A percentile compares a stretch with the other conserved stretches of the same genome.
Conservation (phyloP, 257 asterid species). For the Capsicum pubescens region DNA sequence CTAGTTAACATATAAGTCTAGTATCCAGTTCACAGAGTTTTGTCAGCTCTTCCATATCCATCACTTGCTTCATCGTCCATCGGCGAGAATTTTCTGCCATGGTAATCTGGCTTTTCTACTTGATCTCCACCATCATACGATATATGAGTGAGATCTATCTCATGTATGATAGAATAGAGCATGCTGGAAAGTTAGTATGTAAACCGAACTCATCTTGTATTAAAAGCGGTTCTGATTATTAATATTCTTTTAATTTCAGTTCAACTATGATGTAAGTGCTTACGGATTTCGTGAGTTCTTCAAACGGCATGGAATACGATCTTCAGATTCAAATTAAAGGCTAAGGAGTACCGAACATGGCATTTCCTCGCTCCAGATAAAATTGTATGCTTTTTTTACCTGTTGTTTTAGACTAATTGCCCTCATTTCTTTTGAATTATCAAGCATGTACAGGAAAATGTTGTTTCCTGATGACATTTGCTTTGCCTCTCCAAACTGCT, state of each 20-base stretch:
- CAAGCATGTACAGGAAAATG: background rate
- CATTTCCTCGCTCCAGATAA: background rate
- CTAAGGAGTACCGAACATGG: background rate
- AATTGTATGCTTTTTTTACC: background rate
- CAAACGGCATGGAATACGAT: slow-evolving; percentile 66
- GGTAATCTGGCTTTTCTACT: background rate
- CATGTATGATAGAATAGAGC: background rate
- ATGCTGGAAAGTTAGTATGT: background rate
- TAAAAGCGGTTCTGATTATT: slow-evolving; percentile 6
- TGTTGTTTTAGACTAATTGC: background rate
- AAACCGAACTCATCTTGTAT: slow-evolving; percentile 20
- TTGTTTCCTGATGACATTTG: background rate
- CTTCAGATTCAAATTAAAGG: slow-evolving; percentile 48
- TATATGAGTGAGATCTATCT: background rate
- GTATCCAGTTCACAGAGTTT: background rate
- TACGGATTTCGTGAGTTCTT: slow-evolving; percentile 93
- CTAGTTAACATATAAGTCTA: background rate
- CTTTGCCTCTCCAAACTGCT: background rate
- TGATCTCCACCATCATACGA: background rate
- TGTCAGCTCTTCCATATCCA: background rate
- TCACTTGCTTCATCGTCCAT: background rate
- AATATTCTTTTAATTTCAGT: slow-evolving; percentile 52
- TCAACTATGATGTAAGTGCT: slow-evolving; percentile 64
- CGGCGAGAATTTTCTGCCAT: background rate
- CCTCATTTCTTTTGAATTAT: background rate